Base-by-base conservation (phyloP, 2,329 filamentous ascomycete genomes). In the Cordyceps cateniannulata region DNA sequence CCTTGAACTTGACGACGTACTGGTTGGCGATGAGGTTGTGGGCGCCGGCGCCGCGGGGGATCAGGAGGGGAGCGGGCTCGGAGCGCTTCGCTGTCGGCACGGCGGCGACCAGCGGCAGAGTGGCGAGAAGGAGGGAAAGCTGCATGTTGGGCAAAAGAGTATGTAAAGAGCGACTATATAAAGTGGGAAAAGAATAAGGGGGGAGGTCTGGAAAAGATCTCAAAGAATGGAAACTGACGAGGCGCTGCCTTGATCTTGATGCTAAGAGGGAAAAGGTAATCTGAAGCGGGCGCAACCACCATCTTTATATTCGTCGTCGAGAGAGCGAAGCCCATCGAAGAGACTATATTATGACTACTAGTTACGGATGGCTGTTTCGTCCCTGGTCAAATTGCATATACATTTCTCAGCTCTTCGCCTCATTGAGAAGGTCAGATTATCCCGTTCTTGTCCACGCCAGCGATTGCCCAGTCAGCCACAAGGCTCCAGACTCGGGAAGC, bases 1-100 rank as follows among this genome's bases (percentile, higher is more conserved):
- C 61, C 32, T 63, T 63, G 40, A 69, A 63, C 49, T 67, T 67
- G 60, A 69, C 65, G 38, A 69, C 62, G 52, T 67, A 69, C 51
- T 65, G 64, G 63, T 63, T 60, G 8, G 62, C 59, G 18, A 68
- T 53, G 24, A 64, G 50, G n/a, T 55, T 51, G 18, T 50, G 45
- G 24, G 59, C 60, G n/a, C 59, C 48, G 35, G 27, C 54, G 35
- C 48, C 38, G 10, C 56, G 56, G 6, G 64, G 63, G 24, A 54
- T 48, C 29, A 63, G 50, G 3, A 67, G 54, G 27, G 66, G 65
- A 2, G 66, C 66, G 20, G 65, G 65, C 51, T 56, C 60, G 10
- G 52, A 50, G 18, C 53, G 52, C 47, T 50, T 56, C 5, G 53
- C 62, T 40, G 55, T 44, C 27, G 59, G 60, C 40, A 38, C 53